These are phyloP conservation scores for Alternaria gaisen DNA, from an alignment of 2,329 filamentous ascomycete genomes.

Conservation along the genomic window DNA sequence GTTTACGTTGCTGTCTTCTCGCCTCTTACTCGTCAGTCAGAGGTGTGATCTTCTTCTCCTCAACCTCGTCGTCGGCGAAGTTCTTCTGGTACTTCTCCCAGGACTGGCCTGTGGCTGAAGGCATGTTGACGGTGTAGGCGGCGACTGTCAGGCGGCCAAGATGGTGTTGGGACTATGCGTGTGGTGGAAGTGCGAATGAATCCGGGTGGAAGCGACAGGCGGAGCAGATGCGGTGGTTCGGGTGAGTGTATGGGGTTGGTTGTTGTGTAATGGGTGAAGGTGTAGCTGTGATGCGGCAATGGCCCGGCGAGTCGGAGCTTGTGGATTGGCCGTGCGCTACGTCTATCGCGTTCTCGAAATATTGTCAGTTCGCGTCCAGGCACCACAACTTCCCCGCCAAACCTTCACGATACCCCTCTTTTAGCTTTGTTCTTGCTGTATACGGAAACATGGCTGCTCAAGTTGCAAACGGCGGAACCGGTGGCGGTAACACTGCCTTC, in stretches of 20 bases:
- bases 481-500: slow-evolving; percentile 70
- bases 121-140: slow-evolving; percentile 66
- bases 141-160: slow-evolving; percentile 15
- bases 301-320: slow-evolving; percentile 28
- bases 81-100: slow-evolving; percentile 99
- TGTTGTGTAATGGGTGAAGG: slow-evolving; percentile 32
- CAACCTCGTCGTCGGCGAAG: slow-evolving; percentile 94
- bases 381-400: slow-evolving; percentile 34
- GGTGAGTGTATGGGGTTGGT: slow-evolving; percentile 11
- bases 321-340: slow-evolving; percentile 15
- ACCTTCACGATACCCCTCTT: slow-evolving; percentile 35
- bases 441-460: slow-evolving; percentile 46
- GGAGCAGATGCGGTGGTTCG: slow-evolving; percentile 4
- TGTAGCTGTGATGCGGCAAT: slow-evolving; percentile 34
- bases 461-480: slow-evolving; percentile 49
- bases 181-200: neutral
- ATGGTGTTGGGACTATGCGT: slow-evolving; percentile 9
- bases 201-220: slow-evolving; percentile 5
- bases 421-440: slow-evolving; percentile 12
- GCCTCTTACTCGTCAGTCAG: slow-evolving; percentile 87
- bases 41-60: slow-evolving; percentile 99
- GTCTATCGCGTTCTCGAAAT: slow-evolving; percentile 35
- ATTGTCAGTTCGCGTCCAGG: slow-evolving; percentile 36
- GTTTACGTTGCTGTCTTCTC: neutral
- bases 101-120: slow-evolving; percentile 89